Base-by-base conservation (phyloP, 2,329 filamentous ascomycete genomes). In the Cytospora paraplurivora region DNA sequence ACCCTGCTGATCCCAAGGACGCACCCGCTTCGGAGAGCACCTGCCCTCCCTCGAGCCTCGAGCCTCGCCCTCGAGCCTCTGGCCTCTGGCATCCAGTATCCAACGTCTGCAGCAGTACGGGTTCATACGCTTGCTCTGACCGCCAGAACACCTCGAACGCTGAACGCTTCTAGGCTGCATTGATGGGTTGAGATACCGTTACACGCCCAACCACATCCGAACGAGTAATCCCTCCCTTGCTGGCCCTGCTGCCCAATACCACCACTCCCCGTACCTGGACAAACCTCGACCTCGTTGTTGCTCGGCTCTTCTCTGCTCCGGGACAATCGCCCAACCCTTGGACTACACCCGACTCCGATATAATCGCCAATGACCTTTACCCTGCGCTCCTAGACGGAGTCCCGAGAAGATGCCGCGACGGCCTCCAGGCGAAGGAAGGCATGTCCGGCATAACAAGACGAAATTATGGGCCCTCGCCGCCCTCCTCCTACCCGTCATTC, bases 341-440 rank as follows among this genome's bases (percentile, higher is more conserved):
- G 12, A 41, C 15, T 19, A 35, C 41, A n/a, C 37, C 21, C 53
- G 7, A 27, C 38, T 13, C 19, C 19, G 52, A 47, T 44, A 62
- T 49, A 57, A 27, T 62, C 65, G 60, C 63, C 63, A 60, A 66
- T 66, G 65, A 59, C 59, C 58, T 56, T 56, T 51, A 37, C 62
- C 51, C 49, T 59, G 57, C 52, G 38, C 62, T 52, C 38, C 51
- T 64, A 66, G 62, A 64, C 58, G 58, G 55, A 27, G 33, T 41
- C 59, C 56, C 56, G 44, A 66, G 78, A 81, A 71, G 67, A 86
- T 85, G 82, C 75, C 81, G 78, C 84, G 81, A 81, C 82, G 81
- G 81, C 82, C 82, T 78, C 79, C 81, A 57, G 79, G 79, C 76
- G 79, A 81, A 75, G 78, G 78, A 75, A 77, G 80, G 79, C 75